phyloP scores from a whole-genome alignment of 495 filamentous ascomycete genomes.

The Penicillium daleae region DNA sequence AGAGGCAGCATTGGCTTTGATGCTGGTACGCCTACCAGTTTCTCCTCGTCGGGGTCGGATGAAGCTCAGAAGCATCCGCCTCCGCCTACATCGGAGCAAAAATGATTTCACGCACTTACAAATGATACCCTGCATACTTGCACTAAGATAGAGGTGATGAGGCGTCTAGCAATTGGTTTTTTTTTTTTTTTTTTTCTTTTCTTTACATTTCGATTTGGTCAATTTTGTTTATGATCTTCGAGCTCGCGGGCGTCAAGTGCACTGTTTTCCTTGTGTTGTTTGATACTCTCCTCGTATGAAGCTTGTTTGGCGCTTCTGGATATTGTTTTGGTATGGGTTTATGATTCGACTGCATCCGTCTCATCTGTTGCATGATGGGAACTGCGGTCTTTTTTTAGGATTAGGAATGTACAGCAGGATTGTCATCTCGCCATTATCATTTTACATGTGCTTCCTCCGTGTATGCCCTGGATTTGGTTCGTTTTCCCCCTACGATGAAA shows the following conservation, averaged over 20 bases:
- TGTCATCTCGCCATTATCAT: background rate
- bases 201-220: background rate
- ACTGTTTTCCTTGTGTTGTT: background rate
- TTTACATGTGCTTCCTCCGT: background rate
- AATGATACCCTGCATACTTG: slow-evolving; percentile 34
- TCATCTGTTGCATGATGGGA: background rate
- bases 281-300: background rate
- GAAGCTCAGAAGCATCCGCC: slow-evolving; percentile 26
- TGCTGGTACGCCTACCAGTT: slow-evolving; percentile 40
- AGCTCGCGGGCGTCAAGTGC: background rate
- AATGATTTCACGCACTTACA: slow-evolving; percentile 24
- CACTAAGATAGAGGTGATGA: slow-evolving; percentile 19
- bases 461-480: background rate
- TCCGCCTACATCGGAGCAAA: slow-evolving; percentile 12
- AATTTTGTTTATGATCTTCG: background rate
- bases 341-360: background rate
- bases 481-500: too few relatives aligned
- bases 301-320: background rate
- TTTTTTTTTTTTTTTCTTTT: slow-evolving; percentile 8
- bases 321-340: background rate
- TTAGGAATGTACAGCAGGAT: background rate
- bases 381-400: background rate
- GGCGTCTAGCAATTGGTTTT: slow-evolving; percentile 20
- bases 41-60: slow-evolving; percentile 43
- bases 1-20: slow-evolving; percentile 39